Evolutionary conservation across 75 land plant species (phyloP).

Genomic region (Selaginella moellendorffii): DNA sequence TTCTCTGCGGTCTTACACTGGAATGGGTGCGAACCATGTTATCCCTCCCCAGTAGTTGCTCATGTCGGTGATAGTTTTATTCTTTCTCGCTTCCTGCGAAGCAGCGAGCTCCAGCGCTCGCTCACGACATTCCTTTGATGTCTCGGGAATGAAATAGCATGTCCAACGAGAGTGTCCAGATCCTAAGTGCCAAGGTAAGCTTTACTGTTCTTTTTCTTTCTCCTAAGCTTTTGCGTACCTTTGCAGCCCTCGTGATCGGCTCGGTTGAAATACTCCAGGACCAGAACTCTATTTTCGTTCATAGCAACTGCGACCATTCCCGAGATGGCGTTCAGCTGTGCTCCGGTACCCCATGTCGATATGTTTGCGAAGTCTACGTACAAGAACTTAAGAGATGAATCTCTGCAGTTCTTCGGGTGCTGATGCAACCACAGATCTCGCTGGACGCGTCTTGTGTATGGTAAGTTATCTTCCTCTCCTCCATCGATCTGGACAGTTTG

Average conservation of each 20-base stretch:
- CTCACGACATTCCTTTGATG: conserved; percentile 1
- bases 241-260: conserved; percentile 8
- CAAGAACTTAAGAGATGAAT: not conserved
- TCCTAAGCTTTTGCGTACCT: not conserved
- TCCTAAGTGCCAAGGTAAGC: no score
- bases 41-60: conserved; percentile 1
- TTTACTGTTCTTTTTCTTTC: no score
- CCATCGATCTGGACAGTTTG: not conserved
- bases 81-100: not conserved
- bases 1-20: not conserved
- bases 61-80: not conserved
- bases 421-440: conserved; percentile 7
- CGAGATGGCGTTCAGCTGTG: not conserved
- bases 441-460: not conserved
- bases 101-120: not conserved
- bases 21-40: not conserved
- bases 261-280: conserved; percentile 4
- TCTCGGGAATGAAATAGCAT: not conserved
- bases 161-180: not conserved
- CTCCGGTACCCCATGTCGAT: not conserved
- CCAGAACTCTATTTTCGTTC: conserved; percentile 3
- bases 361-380: not conserved
- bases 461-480: conserved; percentile 1
- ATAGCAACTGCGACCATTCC: conserved; percentile 5
- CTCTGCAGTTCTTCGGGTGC: conserved; percentile 9